Percentiles rank a stretch among this genome's conserved stretches.
Evolutionary conservation across 1,139 yeast species (phyloP).

Genomic region (Pichia inconspicua): DNA sequence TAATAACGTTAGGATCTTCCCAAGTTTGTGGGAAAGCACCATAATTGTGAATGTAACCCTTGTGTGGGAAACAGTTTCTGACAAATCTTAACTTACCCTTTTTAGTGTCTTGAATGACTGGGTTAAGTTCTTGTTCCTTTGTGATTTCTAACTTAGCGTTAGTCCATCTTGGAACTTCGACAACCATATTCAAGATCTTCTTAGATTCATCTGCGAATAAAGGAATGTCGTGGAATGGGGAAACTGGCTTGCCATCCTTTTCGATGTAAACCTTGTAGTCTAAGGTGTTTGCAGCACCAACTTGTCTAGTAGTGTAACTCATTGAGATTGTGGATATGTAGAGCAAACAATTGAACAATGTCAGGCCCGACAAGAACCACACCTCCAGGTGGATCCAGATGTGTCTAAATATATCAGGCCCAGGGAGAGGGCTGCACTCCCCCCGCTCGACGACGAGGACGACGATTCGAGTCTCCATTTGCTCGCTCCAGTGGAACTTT

Average conservation of each 20-base stretch:
- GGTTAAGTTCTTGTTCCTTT: constrained; percentile 60
- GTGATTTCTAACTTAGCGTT: constrained; percentile 83
- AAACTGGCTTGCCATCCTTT: constrained; percentile 58
- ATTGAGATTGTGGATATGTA: constrained; percentile 27
- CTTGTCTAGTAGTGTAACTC: constrained; percentile 73
- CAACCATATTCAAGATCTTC: constrained; percentile 74
- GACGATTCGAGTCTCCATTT: no score
- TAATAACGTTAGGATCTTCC: constrained; percentile 72
- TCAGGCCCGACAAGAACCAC: not conserved
- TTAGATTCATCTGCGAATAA: constrained; percentile 56
- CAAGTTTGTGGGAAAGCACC: constrained; percentile 95
- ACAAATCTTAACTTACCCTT: constrained; percentile 79
- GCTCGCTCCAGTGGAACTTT: not conserved
- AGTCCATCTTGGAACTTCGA: constrained; percentile 88
- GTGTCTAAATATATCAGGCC: no score
- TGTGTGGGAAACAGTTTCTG: constrained; percentile 81
- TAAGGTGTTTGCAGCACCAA: constrained; percentile 87
- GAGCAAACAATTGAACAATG: no score
- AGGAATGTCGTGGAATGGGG: constrained; percentile 75
- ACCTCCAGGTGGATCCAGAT: not conserved
- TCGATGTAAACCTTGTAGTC: constrained; percentile 81
- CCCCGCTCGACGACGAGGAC: not conserved
- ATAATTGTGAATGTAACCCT: constrained; percentile 86
- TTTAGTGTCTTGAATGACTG: constrained; percentile 80
- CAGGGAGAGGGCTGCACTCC: not conserved